phyloP scores from a whole-genome alignment of 495 filamentous ascomycete genomes.

The Annulohypoxylon nitens region DNA sequence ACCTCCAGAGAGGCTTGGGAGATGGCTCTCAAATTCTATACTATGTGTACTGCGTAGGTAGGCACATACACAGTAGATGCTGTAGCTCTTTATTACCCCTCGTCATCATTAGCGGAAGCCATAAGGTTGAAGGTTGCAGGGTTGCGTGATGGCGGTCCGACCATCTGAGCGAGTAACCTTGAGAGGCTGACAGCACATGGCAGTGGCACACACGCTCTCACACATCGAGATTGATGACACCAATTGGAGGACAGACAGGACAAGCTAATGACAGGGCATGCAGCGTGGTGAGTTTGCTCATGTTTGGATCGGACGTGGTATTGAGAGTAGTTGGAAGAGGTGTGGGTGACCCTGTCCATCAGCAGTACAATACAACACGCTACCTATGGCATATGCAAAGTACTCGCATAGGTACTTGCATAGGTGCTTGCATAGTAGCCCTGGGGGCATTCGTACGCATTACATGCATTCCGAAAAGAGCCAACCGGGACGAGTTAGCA shows the following conservation, averaged over 20 bases:
- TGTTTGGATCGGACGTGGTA: slow-evolving; percentile 18
- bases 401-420: slow-evolving; percentile 4
- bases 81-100: slow-evolving; percentile 21
- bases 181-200: slow-evolving; percentile 48
- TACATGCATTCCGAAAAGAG: slow-evolving; percentile 1
- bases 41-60: too few relatives aligned
- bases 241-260: slow-evolving; percentile 18
- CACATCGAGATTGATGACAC: slow-evolving; percentile 41
- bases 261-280: slow-evolving; percentile 12
- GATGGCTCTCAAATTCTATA: not conserved
- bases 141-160: slow-evolving; percentile 31
- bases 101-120: slow-evolving; percentile 29
- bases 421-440: not conserved
- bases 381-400: not conserved
- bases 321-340: not conserved
- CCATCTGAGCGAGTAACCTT: slow-evolving; percentile 36
- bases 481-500: slow-evolving; percentile 15
- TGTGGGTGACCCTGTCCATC: slow-evolving; percentile 7
- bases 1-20: not conserved
- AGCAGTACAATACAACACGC: slow-evolving; percentile 1
- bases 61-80: not conserved
- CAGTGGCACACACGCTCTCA: slow-evolving; percentile 34
- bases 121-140: slow-evolving; percentile 34
- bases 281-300: not conserved
- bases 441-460: not conserved